Conservation (phyloP, 331 rosid genomes). For the Stylosanthes scabra region DNA sequence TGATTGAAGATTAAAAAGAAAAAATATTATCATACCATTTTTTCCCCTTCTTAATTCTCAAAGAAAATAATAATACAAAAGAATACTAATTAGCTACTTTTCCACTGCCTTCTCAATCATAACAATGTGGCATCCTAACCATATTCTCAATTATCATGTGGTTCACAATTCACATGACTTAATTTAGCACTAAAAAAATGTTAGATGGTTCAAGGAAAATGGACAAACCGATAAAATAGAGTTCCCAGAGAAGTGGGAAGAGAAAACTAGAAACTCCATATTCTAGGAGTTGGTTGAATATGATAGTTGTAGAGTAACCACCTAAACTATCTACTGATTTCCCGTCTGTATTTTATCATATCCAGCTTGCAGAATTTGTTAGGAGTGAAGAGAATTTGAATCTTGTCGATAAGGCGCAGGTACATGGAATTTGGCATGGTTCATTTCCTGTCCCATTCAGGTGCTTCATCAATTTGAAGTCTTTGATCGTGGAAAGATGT, state of each 20-base stretch:
- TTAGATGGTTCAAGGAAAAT: background rate
- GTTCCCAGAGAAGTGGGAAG: background rate
- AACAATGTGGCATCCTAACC: background rate
- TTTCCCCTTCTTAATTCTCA: background rate
- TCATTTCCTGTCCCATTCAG: background rate
- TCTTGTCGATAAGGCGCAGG: background rate
- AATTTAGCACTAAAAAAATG: background rate
- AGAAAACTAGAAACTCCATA: background rate
- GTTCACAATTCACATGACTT: background rate
- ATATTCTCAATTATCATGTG: background rate
- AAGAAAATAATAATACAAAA: background rate
- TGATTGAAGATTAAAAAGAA: background rate
- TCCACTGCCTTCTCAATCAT: background rate
- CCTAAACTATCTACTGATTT: background rate
- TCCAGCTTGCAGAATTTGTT: background rate
- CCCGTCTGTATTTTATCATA: background rate
- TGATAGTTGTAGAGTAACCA: background rate
- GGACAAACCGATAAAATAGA: background rate
- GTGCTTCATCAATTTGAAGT: background rate
- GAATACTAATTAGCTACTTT: background rate
- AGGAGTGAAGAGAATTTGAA: background rate
- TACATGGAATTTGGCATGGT: background rate
- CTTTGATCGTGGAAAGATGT: background rate
- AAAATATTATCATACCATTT: background rate
- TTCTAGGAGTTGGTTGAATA: background rate